phyloP scores from a whole-genome alignment of 495 filamentous ascomycete genomes.

The Aspergillus homomorphus region DNA sequence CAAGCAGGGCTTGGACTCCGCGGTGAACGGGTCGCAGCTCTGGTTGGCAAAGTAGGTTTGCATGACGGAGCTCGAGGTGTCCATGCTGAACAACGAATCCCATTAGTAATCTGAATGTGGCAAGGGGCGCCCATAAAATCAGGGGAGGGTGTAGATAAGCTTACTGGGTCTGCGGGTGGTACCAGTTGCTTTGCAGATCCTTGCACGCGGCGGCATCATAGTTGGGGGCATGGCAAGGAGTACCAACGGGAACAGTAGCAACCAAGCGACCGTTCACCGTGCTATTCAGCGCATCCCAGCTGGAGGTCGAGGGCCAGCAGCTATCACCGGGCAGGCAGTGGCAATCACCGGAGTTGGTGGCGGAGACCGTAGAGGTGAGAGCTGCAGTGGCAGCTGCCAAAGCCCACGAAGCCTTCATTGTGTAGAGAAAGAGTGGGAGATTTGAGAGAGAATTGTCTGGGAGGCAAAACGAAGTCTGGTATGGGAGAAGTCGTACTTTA shows the following conservation, averaged over 20 bases:
- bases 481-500: not conserved
- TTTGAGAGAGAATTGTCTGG: not conserved
- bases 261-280: constrained; percentile 44
- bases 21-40: constrained; percentile 55
- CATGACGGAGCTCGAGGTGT: constrained; percentile 44
- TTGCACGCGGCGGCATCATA: constrained; percentile 35
- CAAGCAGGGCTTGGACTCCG: constrained; percentile 44
- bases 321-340: constrained; percentile 39
- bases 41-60: constrained; percentile 43
- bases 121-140: not conserved
- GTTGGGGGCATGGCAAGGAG: constrained; percentile 45
- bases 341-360: constrained; percentile 21
- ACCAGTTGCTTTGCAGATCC: constrained; percentile 27
- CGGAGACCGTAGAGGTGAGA: constrained; percentile 19
- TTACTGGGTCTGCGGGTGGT: constrained; percentile 33
- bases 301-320: constrained; percentile 43
- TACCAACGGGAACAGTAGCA: constrained; percentile 42
- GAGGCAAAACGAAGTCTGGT: not conserved
- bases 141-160: constrained; percentile 8
- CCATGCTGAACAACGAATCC: constrained; percentile 13
- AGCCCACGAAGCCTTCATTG: constrained; percentile 29
- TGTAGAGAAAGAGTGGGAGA: constrained; percentile 4
- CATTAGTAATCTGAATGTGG: not conserved
- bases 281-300: constrained; percentile 45
- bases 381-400: constrained; percentile 20